phyloP scores from a whole-genome alignment of 1,284 basidiomycete species.

The Lentinus polychrous region DNA sequence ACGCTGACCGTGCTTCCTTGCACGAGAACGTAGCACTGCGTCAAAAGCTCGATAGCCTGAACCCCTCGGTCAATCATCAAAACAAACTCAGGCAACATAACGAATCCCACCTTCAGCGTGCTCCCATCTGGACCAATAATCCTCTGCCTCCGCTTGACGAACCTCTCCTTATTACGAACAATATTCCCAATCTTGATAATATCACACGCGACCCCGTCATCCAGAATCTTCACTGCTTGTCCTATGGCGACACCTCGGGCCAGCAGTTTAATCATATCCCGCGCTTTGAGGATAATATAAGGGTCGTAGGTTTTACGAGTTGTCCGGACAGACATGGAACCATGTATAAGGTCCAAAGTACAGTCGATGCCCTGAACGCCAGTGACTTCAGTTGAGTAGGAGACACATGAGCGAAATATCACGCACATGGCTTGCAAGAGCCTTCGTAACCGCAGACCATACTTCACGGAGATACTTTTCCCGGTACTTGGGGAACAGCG shows the following conservation, averaged over 20 bases:
- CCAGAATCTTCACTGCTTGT: constrained; percentile 87
- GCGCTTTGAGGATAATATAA: constrained; percentile 92
- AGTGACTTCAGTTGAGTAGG: not conserved
- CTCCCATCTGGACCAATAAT: constrained; percentile 97
- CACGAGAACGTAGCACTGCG: constrained; percentile 95
- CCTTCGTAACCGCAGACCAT: constrained; percentile 89
- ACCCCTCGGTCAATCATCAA: constrained; percentile 5
- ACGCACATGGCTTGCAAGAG: constrained; percentile 76
- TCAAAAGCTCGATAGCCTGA: constrained; percentile 94
- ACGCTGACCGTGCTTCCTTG: constrained; percentile 98
- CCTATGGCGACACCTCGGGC: constrained; percentile 83
- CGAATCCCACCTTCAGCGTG: constrained; percentile 79
- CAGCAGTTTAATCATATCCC: constrained; percentile 93
- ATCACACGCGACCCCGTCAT: constrained; percentile 90
- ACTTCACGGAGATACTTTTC: constrained; percentile 95
- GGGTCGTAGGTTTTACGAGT: constrained; percentile 97
- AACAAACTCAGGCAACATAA: not conserved
- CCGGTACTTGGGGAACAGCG: constrained; percentile 97
- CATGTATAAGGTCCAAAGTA: constrained; percentile 92
- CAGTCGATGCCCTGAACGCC: constrained; percentile 77
- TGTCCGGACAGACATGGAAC: constrained; percentile 95
- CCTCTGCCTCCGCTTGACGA: constrained; percentile 92
- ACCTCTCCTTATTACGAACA: constrained; percentile 94
- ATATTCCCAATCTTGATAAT: constrained; percentile 97
- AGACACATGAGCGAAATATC: not conserved